Evolutionary conservation across 1,284 basidiomycete genomes (phyloP), one percentile per base, ranked within the genome.

Genomic region (Moesziomyces parantarcticus): DNA sequence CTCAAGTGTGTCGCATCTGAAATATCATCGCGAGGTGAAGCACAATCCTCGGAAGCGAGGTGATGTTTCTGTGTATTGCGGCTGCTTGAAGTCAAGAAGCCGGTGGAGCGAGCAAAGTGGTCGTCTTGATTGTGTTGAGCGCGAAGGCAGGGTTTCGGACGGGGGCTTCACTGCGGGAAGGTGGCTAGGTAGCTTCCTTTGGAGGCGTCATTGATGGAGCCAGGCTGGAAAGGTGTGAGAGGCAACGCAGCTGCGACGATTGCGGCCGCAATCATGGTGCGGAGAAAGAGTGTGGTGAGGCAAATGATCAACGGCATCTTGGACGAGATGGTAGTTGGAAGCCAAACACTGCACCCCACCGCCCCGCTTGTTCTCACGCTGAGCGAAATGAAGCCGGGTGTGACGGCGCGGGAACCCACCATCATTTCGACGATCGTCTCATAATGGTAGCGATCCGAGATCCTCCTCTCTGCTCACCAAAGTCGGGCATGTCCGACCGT

Each of bases 181-280:
- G 10, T 50, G 22, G 59, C 65, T 6, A 68, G 59, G 18, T 58
- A 68, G 56, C 58, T 62, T 9, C 64, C 64, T 23, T 68, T 68
- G 1, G 23, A 21, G 14, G 55, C 59, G 10, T 61, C 46, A 51
- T 68, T 25, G 16, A 68, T 55, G 9, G 58, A 55, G 18, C 65
- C 65, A 3, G 65, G 14, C 0, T 43, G 65, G 23, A 68, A 68
- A 3, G 65, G 65, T 5, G 58, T 58, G 18, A 23, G 5, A 22
- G 65, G 65, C 21, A 68, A 48, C 2, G 44, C 47, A 29, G 58
- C 65, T 14, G 58, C 58, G 5, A 51, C 0, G 3, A 51, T 5
- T 2, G 50, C 20, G 6, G 50, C 13, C 3, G 36, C 36, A 1
- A 39, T 13, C 16, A 39, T 6, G 7, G 6, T 18, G 16, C 36